A percentile compares a stretch with the other conserved stretches of the same genome.
Evolutionary conservation across 2,329 filamentous ascomycete genomes (phyloP).

Genomic region (Arthrobotrys sinensis): DNA sequence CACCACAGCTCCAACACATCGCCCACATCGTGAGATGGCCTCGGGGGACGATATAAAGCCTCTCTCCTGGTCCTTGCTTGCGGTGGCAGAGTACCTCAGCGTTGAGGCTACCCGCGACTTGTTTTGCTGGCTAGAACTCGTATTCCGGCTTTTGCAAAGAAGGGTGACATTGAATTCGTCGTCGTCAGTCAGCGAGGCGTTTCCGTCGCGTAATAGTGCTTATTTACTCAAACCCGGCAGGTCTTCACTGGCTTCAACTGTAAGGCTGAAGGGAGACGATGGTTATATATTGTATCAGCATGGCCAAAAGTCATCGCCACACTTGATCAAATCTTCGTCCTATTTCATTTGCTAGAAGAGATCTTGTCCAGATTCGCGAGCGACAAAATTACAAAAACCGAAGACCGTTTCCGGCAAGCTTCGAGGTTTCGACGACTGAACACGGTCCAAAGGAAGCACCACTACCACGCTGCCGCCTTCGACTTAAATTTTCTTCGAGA

Average conservation of each 20-base stretch:
- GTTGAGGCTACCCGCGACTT: not conserved
- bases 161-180: slow-evolving; percentile 9
- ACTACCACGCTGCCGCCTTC: slow-evolving; percentile 21
- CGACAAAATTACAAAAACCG: slow-evolving; percentile 20
- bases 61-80: not conserved
- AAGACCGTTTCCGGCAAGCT: slow-evolving; percentile 54
- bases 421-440: slow-evolving; percentile 38
- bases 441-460: slow-evolving; percentile 27
- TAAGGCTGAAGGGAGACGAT: not conserved
- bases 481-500: not conserved
- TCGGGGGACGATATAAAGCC: not conserved
- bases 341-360: slow-evolving; percentile 6
- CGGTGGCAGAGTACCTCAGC: not conserved
- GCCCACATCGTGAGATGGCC: not conserved
- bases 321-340: not conserved
- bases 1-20: slow-evolving; percentile 39
- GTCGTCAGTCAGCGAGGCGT: slow-evolving; percentile 16
- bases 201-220: slow-evolving; percentile 32
- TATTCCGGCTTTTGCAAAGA: slow-evolving; percentile 1
- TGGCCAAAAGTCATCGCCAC: not conserved
- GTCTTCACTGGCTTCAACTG: not conserved
- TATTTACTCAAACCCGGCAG: slow-evolving; percentile 24
- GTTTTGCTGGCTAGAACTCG: not conserved
- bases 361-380: not conserved
- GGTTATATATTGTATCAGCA: not conserved